These are phyloP conservation scores for Thermothielavioides terrestris DNA, from an alignment of 495 filamentous ascomycete species.

Conservation along the genomic window DNA sequence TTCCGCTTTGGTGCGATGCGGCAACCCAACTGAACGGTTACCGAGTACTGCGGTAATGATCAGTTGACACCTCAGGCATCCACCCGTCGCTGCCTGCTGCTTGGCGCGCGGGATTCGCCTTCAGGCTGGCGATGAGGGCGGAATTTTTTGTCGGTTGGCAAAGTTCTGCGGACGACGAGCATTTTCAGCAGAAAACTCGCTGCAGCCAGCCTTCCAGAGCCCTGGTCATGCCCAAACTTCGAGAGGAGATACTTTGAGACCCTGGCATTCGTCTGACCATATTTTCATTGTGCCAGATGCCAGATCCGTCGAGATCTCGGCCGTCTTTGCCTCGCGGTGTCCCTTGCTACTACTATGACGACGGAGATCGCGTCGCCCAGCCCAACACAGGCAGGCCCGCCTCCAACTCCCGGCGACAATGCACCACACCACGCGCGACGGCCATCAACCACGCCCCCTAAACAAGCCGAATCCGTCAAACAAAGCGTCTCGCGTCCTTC, in stretches of 20 bases:
- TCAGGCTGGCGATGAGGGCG: slow-evolving; percentile 19
- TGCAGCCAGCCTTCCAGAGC: slow-evolving; percentile 30
- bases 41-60: not conserved
- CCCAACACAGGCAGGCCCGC: slow-evolving; percentile 31
- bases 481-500: not conserved
- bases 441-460: slow-evolving; percentile 2
- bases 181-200: slow-evolving; percentile 32
- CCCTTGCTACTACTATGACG: slow-evolving; percentile 43
- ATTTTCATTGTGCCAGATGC: slow-evolving; percentile 51
- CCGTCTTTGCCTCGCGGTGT: slow-evolving; percentile 29
- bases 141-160: slow-evolving; percentile 31
- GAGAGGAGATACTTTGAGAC: slow-evolving; percentile 41
- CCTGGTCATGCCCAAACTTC: slow-evolving; percentile 57
- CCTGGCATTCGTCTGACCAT: slow-evolving; percentile 55
- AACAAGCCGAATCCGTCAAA: slow-evolving; percentile 3
- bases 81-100: slow-evolving; percentile 1
- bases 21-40: not conserved
- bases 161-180: slow-evolving; percentile 38
- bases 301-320: slow-evolving; percentile 60
- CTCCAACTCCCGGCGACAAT: slow-evolving; percentile 24
- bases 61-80: slow-evolving; percentile 20
- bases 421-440: slow-evolving; percentile 8
- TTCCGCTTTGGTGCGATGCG: slow-evolving; percentile 4
- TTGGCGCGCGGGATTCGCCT: slow-evolving; percentile 20
- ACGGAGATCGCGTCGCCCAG: slow-evolving; percentile 43